Evolutionary conservation across 805 yeast species (phyloP), one percentile per base, ranked within the genome.

Genomic region (Candida gorgasii): DNA sequence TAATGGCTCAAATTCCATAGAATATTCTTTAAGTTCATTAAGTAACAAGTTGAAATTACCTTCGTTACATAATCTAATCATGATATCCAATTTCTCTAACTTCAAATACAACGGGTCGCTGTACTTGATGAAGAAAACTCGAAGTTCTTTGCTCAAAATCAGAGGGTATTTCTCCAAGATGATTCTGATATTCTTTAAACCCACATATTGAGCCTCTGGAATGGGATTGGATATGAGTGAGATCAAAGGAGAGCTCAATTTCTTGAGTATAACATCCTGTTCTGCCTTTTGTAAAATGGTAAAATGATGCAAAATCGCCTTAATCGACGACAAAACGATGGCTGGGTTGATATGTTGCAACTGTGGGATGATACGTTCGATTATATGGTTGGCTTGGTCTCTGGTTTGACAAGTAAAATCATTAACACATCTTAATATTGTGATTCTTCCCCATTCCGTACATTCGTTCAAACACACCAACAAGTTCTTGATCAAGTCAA

Each of bases 381-480:
- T 78, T 42, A 92, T 87, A 57, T 87, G 89, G 46, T 77, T 80
- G 2, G 95, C 89, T 58, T 90, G 96, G 12, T 75, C 69, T 2
- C 68, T 59, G 35, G 73, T 78, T 1, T 59, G 54, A 0, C 95
- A 73, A 4, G 69, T 58, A 60, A 84, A 92, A 35, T 84, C 90
- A 5, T 89, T 75, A 49, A 93, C 67, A 1, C 96, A 89, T 1
- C 86, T 79, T 45, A 93, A 72, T 33, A 93, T 86, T 1, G 97
- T 80, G 50, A 93, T 86, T 57, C 99, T 78, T 8, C 99, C 99
- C 99, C 99, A 93, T 67, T 93, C 99, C 0, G 98, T 90, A 67
- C 98, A 92, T 67, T 93, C 99, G 62, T 92, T 92, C 50, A 93
- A 72, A 11, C 97, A 95, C 52, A 82, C 72, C 47, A 93, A 70